phyloP scores from a whole-genome alignment of 352 stramenopile species.

The Pythium folliculosum region DNA sequence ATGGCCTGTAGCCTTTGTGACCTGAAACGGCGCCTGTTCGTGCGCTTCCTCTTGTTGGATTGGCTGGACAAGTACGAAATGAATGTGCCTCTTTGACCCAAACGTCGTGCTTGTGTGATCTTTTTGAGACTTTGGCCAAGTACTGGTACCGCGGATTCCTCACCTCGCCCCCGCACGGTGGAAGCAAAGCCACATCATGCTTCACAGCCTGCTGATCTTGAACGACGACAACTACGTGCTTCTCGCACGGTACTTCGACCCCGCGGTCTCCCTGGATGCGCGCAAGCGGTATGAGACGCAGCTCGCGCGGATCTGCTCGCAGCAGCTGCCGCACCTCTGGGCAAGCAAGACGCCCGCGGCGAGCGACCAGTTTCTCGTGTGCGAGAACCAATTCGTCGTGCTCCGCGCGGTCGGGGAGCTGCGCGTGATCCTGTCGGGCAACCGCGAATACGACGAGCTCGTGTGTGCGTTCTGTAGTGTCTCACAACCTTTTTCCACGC shows the following conservation, averaged over 20 bases:
- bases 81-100: conserved; percentile 1
- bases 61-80: conserved; percentile 4
- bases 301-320: conserved; percentile 46
- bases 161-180: no score
- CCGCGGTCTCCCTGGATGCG: conserved; percentile 42
- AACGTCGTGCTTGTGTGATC: not conserved
- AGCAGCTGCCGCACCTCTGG: conserved; percentile 40
- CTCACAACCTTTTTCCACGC: not conserved
- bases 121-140: not conserved
- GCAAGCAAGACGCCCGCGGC: conserved; percentile 23
- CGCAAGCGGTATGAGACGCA: conserved; percentile 52
- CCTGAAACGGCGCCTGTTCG: not conserved
- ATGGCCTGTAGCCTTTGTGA: not conserved
- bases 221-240: conserved; percentile 74
- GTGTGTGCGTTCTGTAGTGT: conserved; percentile 40
- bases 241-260: conserved; percentile 66
- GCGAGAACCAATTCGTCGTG: conserved; percentile 62
- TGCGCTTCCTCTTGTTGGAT: not conserved
- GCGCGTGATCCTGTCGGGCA: conserved; percentile 59
- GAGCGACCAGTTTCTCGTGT: conserved; percentile 52
- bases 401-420: conserved; percentile 59
- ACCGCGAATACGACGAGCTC: conserved; percentile 70
- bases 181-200: conserved; percentile 31
- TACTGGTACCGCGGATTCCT: no score
- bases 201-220: conserved; percentile 65